Evolutionary conservation across 805 yeast species (phyloP), one percentile per base, ranked within the genome.

Genomic region (Candida rishiriensis): DNA sequence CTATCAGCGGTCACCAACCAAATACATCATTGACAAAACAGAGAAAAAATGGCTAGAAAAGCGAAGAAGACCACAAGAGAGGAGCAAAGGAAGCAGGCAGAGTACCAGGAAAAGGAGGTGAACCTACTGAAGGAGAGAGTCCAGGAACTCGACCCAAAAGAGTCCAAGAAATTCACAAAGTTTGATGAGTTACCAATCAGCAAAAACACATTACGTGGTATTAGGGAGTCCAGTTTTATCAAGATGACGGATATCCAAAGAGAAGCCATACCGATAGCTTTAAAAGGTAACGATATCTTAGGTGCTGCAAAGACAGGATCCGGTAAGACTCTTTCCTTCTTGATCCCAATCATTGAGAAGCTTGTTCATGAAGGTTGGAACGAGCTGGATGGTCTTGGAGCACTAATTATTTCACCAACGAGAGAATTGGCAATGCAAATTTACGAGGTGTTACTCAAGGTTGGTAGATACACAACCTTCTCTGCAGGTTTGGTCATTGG

Each of bases 401-500:
- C 96, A 0, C 69, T 89, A 46, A 79, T 89, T 18, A 80, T 89
- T n/a, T 81, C 96, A 1, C 97, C 97, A 4, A 89, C 97, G 0
- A 76, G 97, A 63, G 97, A 89, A 59, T 67, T 89, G 53, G 96
- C 97, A 0, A 81, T 88, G 50, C 97, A 89, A 65, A 89, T 84
- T 21, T 89, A 89, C 56, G 95, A 88, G 57, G 97, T 89, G 4
- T 66, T 89, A 48, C 71, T 82, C n/a, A 85, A 82, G 54, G 81
- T 89, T 42, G 97, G 97, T 17, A 77, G 81, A 37, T 72, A 78
- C 52, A 83, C 82, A 52, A 68, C 80, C 3, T 83, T 89, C 48
- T 84, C 95, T 7, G 96, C 96, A 1, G 97, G 96, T 47, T 70
- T 89, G 47, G 91, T 90, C 10, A 89, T 90, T 56, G 97, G 97